phyloP scores from a whole-genome alignment of 192 early-diverging fungal genomes.

The Coemansia sp. region DNA sequence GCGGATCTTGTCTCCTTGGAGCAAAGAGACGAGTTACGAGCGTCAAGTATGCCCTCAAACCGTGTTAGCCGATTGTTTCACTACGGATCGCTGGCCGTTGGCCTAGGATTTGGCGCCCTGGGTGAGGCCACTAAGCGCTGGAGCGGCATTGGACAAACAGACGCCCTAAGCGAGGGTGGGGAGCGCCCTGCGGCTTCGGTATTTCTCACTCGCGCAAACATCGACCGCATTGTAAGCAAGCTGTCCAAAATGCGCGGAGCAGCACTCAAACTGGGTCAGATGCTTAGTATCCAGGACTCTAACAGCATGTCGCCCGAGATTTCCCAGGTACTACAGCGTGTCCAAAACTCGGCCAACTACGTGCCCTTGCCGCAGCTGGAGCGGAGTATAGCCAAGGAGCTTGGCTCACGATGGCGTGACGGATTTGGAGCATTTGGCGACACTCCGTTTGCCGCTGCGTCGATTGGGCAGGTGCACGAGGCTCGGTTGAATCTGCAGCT shows the following conservation, averaged over 20 bases:
- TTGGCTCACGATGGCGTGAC: conserved; percentile 70
- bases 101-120: conserved; percentile 70
- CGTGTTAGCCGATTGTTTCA: conserved; percentile 76
- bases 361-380: conserved; percentile 89
- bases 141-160: conserved; percentile 52
- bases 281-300: conserved; percentile 92
- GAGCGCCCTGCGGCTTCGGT: conserved; percentile 46
- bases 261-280: conserved; percentile 95
- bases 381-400: conserved; percentile 63
- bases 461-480: conserved; percentile 81
- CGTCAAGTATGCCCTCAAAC: conserved; percentile 68
- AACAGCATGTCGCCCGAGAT: conserved; percentile 76
- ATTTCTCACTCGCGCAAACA: conserved; percentile 72
- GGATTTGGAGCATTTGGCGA: conserved; percentile 68
- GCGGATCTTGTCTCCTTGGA: not conserved
- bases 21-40: conserved; percentile 16
- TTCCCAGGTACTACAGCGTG: conserved; percentile 75
- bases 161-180: conserved; percentile 15
- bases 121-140: conserved; percentile 63
- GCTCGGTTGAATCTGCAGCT: conserved; percentile 47
- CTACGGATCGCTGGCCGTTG: conserved; percentile 73
- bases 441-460: conserved; percentile 90
- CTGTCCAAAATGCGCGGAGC: conserved; percentile 94
- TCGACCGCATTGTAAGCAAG: conserved; percentile 82
- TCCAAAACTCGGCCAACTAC: conserved; percentile 94